These are phyloP conservation scores for Xylariaceae sp. DNA, from an alignment of 2,329 filamentous ascomycete genomes.

Conservation along the genomic window DNA sequence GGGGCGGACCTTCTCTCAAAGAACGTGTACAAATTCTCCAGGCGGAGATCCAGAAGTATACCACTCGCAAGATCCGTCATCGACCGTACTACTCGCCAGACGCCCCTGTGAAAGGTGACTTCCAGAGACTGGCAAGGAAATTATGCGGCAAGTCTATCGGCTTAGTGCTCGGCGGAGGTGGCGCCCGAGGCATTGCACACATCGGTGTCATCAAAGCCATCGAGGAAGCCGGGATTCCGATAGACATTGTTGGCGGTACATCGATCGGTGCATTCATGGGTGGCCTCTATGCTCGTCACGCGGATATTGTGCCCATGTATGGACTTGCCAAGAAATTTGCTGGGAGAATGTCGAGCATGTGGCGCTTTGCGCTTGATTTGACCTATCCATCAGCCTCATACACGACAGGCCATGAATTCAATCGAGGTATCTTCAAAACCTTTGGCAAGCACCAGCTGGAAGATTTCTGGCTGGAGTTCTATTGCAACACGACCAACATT, in stretches of 20 bases:
- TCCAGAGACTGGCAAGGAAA: conserved; percentile 84
- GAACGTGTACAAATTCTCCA: conserved; percentile 91
- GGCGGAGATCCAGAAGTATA: conserved; percentile 97
- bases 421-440: conserved; percentile 96
- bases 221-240: conserved; percentile 93
- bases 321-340: conserved; percentile 96
- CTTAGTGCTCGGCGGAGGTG: conserved; percentile 88
- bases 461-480: conserved; percentile 98
- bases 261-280: conserved; percentile 96
- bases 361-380: conserved; percentile 94
- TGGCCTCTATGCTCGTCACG: conserved; percentile 90
- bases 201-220: conserved; percentile 91
- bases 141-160: conserved; percentile 94
- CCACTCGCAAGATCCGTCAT: conserved; percentile 84
- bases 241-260: conserved; percentile 91
- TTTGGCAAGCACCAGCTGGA: conserved; percentile 97
- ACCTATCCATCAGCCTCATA: conserved; percentile 97
- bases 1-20: conserved; percentile 81
- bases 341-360: conserved; percentile 97
- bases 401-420: conserved; percentile 98
- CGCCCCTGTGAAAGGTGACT: conserved; percentile 92
- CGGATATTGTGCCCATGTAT: conserved; percentile 95
- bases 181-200: conserved; percentile 86
- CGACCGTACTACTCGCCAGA: conserved; percentile 86
- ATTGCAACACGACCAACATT: conserved; percentile 99